These are phyloP conservation scores for Neofusicoccum sp. DNA, from an alignment of 2,329 filamentous ascomycete genomes.

Conservation along the genomic window DNA sequence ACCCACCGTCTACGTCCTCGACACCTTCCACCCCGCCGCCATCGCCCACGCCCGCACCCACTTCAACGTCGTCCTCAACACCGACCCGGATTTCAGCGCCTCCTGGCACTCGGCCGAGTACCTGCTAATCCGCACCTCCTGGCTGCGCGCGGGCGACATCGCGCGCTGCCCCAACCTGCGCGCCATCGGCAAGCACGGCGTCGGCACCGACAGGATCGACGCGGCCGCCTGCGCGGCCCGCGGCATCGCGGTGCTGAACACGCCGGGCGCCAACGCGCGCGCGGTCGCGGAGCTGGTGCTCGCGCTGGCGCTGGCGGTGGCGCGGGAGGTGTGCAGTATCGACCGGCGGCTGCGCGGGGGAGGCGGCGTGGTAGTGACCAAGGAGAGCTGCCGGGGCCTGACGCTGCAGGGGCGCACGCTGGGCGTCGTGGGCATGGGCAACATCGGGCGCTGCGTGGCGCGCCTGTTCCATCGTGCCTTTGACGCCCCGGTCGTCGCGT, in stretches of 20 bases:
- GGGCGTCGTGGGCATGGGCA: slow-evolving; percentile 50
- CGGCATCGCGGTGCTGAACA: slow-evolving; percentile 48
- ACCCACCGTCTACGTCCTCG: slow-evolving; percentile 43
- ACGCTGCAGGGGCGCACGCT: slow-evolving; percentile 43
- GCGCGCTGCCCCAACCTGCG: slow-evolving; percentile 36
- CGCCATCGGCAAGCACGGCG: slow-evolving; percentile 50
- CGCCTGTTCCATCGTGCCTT: slow-evolving; percentile 31
- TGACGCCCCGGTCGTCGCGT: slow-evolving; percentile 42
- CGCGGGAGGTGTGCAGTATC: slow-evolving; percentile 25
- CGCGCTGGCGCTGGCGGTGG: slow-evolving; percentile 36
- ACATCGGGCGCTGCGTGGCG: slow-evolving; percentile 25
- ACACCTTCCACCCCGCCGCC: slow-evolving; percentile 40
- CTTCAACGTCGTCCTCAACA: slow-evolving; percentile 41
- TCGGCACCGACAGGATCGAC: slow-evolving; percentile 50
- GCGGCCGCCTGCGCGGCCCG: slow-evolving; percentile 37
- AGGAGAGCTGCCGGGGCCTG: slow-evolving; percentile 44
- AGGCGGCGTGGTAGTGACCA: slow-evolving; percentile 35
- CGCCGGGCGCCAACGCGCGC: slow-evolving; percentile 46
- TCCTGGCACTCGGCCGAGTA: slow-evolving; percentile 44
- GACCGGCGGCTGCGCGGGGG: slow-evolving; percentile 31
- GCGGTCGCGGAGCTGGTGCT: slow-evolving; percentile 44
- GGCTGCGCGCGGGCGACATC: slow-evolving; percentile 41
- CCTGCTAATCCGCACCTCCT: slow-evolving; percentile 40
- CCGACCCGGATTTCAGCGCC: slow-evolving; percentile 34
- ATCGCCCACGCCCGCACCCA: slow-evolving; percentile 35